Percentiles rank a stretch among this genome's conserved stretches.
Conservation (phyloP, 2,329 filamentous ascomycete species). For the Elsinoe perseae region DNA sequence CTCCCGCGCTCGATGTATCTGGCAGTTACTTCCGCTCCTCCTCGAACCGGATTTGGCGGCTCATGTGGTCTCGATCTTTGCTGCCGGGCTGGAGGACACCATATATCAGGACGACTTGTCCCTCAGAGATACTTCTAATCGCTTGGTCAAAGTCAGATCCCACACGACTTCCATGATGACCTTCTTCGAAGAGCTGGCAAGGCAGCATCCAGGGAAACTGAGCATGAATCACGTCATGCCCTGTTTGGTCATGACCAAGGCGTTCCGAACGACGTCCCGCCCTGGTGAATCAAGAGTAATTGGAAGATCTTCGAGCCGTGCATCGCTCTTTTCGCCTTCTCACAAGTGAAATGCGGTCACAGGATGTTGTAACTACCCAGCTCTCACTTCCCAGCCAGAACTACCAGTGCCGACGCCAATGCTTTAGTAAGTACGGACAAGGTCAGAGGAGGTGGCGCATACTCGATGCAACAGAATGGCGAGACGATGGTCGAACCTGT, state of each 20-base stretch:
- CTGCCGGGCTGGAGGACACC: slow-evolving; percentile 20
- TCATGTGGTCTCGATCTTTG: slow-evolving; percentile 22
- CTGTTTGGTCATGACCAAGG: slow-evolving; percentile 21
- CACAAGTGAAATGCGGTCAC: slow-evolving; percentile 20
- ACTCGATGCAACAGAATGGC: slow-evolving; percentile 18
- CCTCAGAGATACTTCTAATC: slow-evolving; percentile 18
- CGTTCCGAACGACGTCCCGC: slow-evolving; percentile 16
- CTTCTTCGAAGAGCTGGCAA: slow-evolving; percentile 21
- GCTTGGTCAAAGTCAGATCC: slow-evolving; percentile 17
- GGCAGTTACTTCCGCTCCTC: slow-evolving; percentile 21
- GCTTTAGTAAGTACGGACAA: slow-evolving; percentile 16
- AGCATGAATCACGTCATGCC: slow-evolving; percentile 22
- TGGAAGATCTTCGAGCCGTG: slow-evolving; percentile 16
- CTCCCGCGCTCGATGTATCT: slow-evolving; percentile 23
- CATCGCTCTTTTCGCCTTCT: slow-evolving; percentile 15
- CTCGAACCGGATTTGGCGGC: slow-evolving; percentile 15
- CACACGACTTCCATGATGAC: slow-evolving; percentile 22
- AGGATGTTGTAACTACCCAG: slow-evolving; percentile 19
- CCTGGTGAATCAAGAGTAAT: slow-evolving; percentile 20
- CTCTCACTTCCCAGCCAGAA: slow-evolving; percentile 15
- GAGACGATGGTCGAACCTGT: slow-evolving; percentile 4
- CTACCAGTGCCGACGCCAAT: background rate
- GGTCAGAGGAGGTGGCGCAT: slow-evolving; percentile 19
- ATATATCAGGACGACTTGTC: slow-evolving; percentile 20
- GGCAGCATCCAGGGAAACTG: slow-evolving; percentile 19